phyloP scores from a whole-genome alignment of 768 basidiomycete genomes.

The Boletus bicolor region DNA sequence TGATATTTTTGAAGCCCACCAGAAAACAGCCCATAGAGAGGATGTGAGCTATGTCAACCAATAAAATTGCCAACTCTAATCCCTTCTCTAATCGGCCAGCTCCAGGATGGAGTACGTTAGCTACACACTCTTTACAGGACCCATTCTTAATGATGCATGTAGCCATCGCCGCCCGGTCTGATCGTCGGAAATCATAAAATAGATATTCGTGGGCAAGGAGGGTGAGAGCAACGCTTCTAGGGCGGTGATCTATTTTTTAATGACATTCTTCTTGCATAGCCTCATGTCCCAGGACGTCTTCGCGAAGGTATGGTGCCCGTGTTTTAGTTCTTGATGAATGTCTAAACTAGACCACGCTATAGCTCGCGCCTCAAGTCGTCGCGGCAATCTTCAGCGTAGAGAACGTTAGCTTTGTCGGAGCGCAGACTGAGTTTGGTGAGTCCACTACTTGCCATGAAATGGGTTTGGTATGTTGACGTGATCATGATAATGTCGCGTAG shows the following conservation, averaged over 20 bases:
- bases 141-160: not conserved
- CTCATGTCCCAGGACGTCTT: constrained; percentile 30
- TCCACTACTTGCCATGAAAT: not conserved
- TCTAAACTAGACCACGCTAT: constrained; percentile 2
- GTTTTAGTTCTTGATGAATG: constrained; percentile 7
- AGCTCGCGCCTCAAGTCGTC: constrained; percentile 46
- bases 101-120: constrained; percentile 40
- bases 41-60: constrained; percentile 27
- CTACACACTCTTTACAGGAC: not conserved
- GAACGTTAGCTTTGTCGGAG: constrained; percentile 24
- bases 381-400: constrained; percentile 44
- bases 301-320: constrained; percentile 10
- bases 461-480: not conserved
- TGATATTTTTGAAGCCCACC: constrained; percentile 23
- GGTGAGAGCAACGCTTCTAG: constrained; percentile 11
- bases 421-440: constrained; percentile 13
- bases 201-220: constrained; percentile 15
- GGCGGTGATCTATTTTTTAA: not conserved
- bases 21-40: constrained; percentile 32
- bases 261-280: constrained; percentile 21
- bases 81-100: constrained; percentile 37
- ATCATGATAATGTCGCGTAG: constrained; percentile 1
- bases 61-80: constrained; percentile 21
- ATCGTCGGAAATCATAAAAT: constrained; percentile 8
- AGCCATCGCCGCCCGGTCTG: constrained; percentile 6